Evolutionary conservation across 2,329 filamentous ascomycete genomes (phyloP).

Genomic region (Aphanocladium album): DNA sequence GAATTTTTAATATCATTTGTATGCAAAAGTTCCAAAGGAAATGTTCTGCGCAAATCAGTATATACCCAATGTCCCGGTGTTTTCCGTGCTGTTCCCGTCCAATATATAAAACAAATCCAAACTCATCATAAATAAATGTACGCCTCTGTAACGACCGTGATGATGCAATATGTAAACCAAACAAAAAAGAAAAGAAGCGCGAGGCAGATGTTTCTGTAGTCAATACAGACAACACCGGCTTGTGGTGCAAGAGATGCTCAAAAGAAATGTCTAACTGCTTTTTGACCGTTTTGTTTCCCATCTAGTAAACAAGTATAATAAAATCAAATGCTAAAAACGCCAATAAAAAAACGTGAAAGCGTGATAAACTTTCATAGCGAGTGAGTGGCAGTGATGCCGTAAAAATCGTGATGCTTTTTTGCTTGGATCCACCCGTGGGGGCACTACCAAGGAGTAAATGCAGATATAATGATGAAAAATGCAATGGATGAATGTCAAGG

Average conservation of each 20-base stretch:
- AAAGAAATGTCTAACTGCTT: conserved; percentile 14
- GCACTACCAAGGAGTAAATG: not conserved
- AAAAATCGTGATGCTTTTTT: not conserved
- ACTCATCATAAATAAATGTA: not conserved
- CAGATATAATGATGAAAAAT: not conserved
- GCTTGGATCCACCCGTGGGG: not conserved
- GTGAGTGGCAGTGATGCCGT: not conserved
- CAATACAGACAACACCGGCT: not conserved
- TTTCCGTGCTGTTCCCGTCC: not conserved
- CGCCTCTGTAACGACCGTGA: conserved; percentile 13
- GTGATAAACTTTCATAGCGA: not conserved
- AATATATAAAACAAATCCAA: not conserved
- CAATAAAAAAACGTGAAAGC: not conserved
- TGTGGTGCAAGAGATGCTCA: conserved; percentile 1
- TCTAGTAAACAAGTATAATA: conserved; percentile 5
- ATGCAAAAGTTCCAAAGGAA: not conserved
- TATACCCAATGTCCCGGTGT: not conserved
- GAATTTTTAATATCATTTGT: not conserved
- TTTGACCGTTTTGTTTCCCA: conserved; percentile 2
- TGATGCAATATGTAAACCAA: not conserved
- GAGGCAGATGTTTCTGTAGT: not conserved
- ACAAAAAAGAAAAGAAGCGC: not conserved
- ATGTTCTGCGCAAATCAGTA: not conserved
- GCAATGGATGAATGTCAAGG: no score
- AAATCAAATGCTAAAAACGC: not conserved